phyloP scores from a whole-genome alignment of 2,329 filamentous ascomycete genomes.

The Pseudonectria buxi region DNA sequence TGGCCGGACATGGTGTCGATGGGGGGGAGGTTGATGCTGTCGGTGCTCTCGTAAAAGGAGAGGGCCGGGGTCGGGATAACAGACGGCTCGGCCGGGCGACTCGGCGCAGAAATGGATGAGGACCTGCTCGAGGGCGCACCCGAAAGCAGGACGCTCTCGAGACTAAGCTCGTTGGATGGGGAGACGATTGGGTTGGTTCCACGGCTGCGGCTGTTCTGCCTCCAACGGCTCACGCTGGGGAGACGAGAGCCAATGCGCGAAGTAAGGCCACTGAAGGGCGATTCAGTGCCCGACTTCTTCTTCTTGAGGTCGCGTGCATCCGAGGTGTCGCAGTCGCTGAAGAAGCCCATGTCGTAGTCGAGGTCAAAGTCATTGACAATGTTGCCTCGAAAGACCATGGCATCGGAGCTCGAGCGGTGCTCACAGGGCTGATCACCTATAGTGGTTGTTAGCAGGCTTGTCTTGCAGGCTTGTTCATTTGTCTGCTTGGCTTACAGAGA shows the following conservation, averaged over 20 bases:
- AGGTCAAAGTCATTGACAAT: constrained; percentile 39
- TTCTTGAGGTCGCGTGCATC: constrained; percentile 40
- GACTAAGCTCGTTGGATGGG: constrained; percentile 74
- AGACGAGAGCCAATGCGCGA: constrained; percentile 60
- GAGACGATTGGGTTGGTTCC: constrained; percentile 40
- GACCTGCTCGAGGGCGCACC: constrained; percentile 67
- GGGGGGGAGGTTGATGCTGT: constrained; percentile 47
- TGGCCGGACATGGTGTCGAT: constrained; percentile 21
- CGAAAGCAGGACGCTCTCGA: constrained; percentile 66
- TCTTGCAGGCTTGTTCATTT: constrained; percentile 8
- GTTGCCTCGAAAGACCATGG: constrained; percentile 27
- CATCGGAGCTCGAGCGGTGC: constrained; percentile 43
- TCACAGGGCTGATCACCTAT: constrained; percentile 57
- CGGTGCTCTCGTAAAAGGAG: constrained; percentile 55
- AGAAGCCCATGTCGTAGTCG: constrained; percentile 61
- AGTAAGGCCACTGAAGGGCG: constrained; percentile 55
- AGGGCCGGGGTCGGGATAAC: constrained; percentile 56
- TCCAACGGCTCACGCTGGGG: constrained; percentile 46
- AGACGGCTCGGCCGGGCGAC: constrained; percentile 44
- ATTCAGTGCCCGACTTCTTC: constrained; percentile 51
- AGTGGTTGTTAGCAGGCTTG: constrained; percentile 7
- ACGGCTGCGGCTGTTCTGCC: constrained; percentile 35
- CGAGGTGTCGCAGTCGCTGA: constrained; percentile 56
- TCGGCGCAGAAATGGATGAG: constrained; percentile 65
- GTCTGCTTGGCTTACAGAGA: constrained; percentile 56